Evolutionary conservation across 116 monocot species (phyloP), one percentile per base, ranked within the genome.

Genomic region (Cymodocea nodosa): DNA sequence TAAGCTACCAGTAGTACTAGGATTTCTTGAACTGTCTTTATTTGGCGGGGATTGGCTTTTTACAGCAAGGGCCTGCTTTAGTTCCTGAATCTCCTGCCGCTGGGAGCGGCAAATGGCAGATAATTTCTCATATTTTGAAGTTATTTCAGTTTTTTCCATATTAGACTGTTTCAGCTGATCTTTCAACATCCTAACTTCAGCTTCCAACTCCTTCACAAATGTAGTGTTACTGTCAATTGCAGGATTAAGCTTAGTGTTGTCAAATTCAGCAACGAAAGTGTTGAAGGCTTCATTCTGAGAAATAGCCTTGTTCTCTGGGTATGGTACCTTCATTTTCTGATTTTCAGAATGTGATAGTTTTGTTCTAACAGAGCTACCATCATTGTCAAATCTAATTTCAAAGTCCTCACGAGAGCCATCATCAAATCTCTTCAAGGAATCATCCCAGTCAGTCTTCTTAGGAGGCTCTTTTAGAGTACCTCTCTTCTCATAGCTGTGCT

Each of bases 91-190:
- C 76, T 93, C 93, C 72, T 93, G 83, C 30, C 89, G 65, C 64
- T 93, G 93, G 25, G 85, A 85, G 52, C 85, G 83, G 63, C 93
- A 93, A 30, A 93, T 93, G 62, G 88, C 76, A 60, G 85, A 79
- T 1, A 89, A 70, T 66, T 93, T 89, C 55, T 93, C 93, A 76
- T 80, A 89, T 73, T 82, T 89, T 18, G 82, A 79, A 62, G 77
- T 82, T 30, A 89, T 77, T 34, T 89, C 85, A 51, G 56, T 67
- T 69, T 89, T 93, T 71, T 89, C 89, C 66, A 78, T 23, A 71
- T 85, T 82, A 35, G 82, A 62, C 73, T 83, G 79, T 76, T 84
- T 89, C 72, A 93, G 68, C 62, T 86, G 80, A 62, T 89, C 86
- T 64, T 84, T 86, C 66, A 93, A 76, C 68, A 57, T 85, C 23